A percentile compares a stretch with the other conserved stretches of the same genome.
These are phyloP conservation scores for Globisporangium paddicum DNA, from an alignment of 352 stramenopile genomes.

Conservation along the genomic window DNA sequence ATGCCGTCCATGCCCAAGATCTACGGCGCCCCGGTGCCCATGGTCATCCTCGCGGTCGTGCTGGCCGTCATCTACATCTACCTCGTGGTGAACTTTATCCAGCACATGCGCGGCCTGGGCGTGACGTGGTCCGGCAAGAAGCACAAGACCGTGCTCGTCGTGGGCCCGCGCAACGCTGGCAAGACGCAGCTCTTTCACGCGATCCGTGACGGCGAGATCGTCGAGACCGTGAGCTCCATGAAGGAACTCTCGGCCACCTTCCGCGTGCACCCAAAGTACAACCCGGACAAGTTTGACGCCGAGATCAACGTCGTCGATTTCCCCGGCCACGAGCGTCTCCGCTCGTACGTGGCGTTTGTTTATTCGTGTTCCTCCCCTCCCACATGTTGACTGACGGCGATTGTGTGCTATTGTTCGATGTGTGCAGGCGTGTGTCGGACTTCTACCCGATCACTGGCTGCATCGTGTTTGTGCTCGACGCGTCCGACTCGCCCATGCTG, in stretches of 20 bases:
- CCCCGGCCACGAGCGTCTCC: constrained; percentile 75
- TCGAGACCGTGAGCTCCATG: constrained; percentile 85
- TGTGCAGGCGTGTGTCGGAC: constrained; percentile 57
- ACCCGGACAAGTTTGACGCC: constrained; percentile 61
- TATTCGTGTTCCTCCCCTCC: constrained; percentile 1
- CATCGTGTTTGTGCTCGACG: constrained; percentile 80
- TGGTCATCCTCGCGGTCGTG: constrained; percentile 42
- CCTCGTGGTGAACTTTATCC: constrained; percentile 52
- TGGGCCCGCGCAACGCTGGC: constrained; percentile 59
- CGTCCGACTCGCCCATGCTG: constrained; percentile 50
- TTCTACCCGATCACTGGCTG: constrained; percentile 67
- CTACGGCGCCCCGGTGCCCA: constrained; percentile 53
- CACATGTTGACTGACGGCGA: background rate
- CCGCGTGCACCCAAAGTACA: constrained; percentile 58
- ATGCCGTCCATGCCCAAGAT: constrained; percentile 27
- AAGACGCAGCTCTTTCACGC: constrained; percentile 85
- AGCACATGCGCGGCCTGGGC: constrained; percentile 60
- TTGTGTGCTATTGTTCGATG: background rate
- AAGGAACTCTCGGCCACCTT: constrained; percentile 72
- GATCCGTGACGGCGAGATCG: constrained; percentile 55
- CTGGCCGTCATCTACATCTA: constrained; percentile 47
- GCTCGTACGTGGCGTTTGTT: constrained; percentile 49
- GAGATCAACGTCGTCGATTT: constrained; percentile 78
- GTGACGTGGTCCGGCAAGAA: constrained; percentile 72
- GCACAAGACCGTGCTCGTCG: constrained; percentile 60